Base-by-base conservation (phyloP, 106 monocot species). In the Allium fistulosum region DNA sequence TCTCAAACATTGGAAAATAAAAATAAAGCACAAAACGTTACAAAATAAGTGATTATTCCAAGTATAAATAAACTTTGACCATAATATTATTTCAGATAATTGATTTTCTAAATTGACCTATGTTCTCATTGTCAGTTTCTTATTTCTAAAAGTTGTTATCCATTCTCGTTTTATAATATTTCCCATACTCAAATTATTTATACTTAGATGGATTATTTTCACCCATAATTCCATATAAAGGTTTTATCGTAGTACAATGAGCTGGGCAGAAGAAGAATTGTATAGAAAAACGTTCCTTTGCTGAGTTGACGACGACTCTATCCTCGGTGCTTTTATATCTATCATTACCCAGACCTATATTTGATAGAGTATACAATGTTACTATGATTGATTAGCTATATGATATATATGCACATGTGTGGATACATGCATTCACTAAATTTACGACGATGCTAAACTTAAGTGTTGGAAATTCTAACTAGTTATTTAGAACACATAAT, bases 261-360 rank as follows among this genome's bases (percentile, higher is more conserved):
- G 66, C 79, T 1, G 85, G 85, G 57, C 73, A 79, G 72, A 85
- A 82, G 73, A 86, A 86, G 79, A 76, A 86, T 2, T 78, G 82
- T 15, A 82, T 77, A 16, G 79, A 84, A 71, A 84, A 88, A 69
- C 88, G 68, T 70, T 81, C 88, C 67, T 55, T 81, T 63, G 65
- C 59, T 14, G 73, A 71, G 75, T 84, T 81, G 69, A 84, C 81
- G 8, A 84, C 71, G 50, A 81, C 88, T 60, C 81, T 63, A 72
- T 84, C 83, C 76, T 88, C 88, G 9, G 74, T 78, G 26, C 88
- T 84, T 76, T 84, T 76, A 53, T 84, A 84, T 72, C 68, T 76
- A 51, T 88, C 83, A 46, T 88, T 88, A 80, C 88, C 88, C 88
- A 88, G 0, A 87, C 87, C 87, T 28, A 28, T 28, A 28, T 2